Base-by-base conservation (phyloP, 371 early-diverging fungal species). In the Syncephalastrum racemosum region DNA sequence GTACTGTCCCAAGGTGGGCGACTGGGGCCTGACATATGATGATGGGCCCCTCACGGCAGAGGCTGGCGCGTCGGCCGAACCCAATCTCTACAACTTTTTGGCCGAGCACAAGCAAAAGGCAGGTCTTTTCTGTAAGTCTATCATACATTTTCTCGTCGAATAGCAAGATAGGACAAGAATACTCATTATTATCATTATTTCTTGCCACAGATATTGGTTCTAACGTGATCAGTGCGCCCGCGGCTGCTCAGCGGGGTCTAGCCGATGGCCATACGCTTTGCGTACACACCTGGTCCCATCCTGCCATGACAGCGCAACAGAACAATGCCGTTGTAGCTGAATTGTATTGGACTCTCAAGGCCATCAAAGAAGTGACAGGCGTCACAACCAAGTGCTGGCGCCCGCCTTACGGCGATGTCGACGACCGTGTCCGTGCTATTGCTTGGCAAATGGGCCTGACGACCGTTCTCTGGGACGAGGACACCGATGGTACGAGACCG, bases 281-380 rank as follows among this genome's bases (percentile, higher is more conserved):
- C 42, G 58, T 62, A 19, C 75, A 75, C 25, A 71, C 75, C 4
- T 75, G 75, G 75, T 64, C 70, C 7, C 83, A 82, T 55, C 73
- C 67, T 15, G 47, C 47, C 12, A 62, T 79, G 65, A 73, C 79
- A 22, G 57, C 70, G 15, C 57, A 67, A 45, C 51, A 67, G 39
- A 75, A 70, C 45, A 70, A 68, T 1, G 57, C 68, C 44, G 59
- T 80, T n/a, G 68, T 77, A 10, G 71, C 80, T 20, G 80, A 82
- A 57, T 49, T 80, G 46, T 61, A 73, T 52, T 67, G 66, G 62
- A 68, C 67, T 18, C 60, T 64, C n/a, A 53, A 58, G 13, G 59
- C 68, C 36, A 71, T 81, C 55, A 63, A 75, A 60, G 61, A 73
- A 39, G 53, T 64, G 13, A 64, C 63, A 23, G 77, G 77, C 45